Percentiles rank a stretch among this genome's conserved stretches.
phyloP scores from a whole-genome alignment of 179 eudicot species.

The Nepenthes alata region DNA sequence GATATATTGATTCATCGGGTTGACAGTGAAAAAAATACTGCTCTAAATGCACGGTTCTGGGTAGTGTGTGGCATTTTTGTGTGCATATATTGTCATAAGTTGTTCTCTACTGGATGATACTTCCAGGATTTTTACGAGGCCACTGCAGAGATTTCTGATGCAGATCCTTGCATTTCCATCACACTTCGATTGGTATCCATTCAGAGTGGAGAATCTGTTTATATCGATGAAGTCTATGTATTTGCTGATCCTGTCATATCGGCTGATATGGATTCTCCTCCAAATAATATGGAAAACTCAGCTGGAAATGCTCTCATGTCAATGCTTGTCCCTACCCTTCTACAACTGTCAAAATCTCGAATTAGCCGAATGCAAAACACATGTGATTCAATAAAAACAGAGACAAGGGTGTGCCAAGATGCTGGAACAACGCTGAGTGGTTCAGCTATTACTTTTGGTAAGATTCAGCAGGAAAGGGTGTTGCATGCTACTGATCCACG shows the following conservation, averaged over 20 bases:
- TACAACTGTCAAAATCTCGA: slow-evolving; percentile 63
- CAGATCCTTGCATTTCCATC: slow-evolving; percentile 57
- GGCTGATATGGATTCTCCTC: slow-evolving; percentile 29
- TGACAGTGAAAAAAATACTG: no score
- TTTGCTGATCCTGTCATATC: slow-evolving; percentile 59
- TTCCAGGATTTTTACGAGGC: slow-evolving; percentile 79
- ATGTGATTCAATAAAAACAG: slow-evolving; percentile 15
- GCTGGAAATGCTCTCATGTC: slow-evolving; percentile 60
- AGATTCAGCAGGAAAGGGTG: slow-evolving; percentile 13
- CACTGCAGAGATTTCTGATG: slow-evolving; percentile 87
- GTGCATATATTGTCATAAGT: neutral
- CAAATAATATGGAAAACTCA: slow-evolving; percentile 23
- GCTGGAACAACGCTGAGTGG: slow-evolving; percentile 11
- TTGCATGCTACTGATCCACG: slow-evolving; percentile 5
- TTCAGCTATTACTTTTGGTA: slow-evolving; percentile 7
- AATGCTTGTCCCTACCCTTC: slow-evolving; percentile 80
- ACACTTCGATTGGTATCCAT: slow-evolving; percentile 72
- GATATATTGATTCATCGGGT: no score
- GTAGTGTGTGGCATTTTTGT: no score
- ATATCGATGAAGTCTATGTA: slow-evolving; percentile 69
- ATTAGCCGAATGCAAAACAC: slow-evolving; percentile 21
- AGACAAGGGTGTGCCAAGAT: slow-evolving; percentile 12
- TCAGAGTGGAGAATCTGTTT: slow-evolving; percentile 46
- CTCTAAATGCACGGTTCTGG: no score
- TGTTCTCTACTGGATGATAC: slow-evolving; percentile 2